These are phyloP conservation scores for Thelonectria discophora DNA, from an alignment of 2,329 filamentous ascomycete species.

Conservation along the genomic window DNA sequence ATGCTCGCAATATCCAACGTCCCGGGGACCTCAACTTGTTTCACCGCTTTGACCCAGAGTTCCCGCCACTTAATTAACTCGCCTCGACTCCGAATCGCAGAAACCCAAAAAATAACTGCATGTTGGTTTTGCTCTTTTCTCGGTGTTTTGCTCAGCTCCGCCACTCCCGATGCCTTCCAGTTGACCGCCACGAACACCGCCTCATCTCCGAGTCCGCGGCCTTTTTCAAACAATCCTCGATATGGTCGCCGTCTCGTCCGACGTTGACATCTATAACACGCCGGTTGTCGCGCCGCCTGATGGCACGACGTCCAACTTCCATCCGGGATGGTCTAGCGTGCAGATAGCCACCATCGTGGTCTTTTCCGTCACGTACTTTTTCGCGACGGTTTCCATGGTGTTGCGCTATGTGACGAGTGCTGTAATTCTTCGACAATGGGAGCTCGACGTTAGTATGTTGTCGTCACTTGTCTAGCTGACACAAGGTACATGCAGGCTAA, in stretches of 20 bases:
- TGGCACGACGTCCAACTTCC: conserved; percentile 17
- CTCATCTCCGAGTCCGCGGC: neutral
- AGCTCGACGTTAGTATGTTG: conserved; percentile 14
- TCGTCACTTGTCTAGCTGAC: neutral
- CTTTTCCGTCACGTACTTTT: conserved; percentile 18
- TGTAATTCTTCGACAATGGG: conserved; percentile 5
- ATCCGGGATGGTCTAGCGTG: conserved; percentile 11
- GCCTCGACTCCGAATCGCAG: neutral
- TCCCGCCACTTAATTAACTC: neutral
- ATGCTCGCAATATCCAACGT: no score
- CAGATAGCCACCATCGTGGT: conserved; percentile 17
- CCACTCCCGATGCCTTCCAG: neutral
- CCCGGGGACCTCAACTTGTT: neutral
- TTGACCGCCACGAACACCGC: neutral
- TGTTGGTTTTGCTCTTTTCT: neutral
- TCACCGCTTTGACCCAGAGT: neutral
- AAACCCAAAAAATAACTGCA: neutral
- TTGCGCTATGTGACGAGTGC: conserved; percentile 17
- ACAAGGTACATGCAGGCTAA: neutral
- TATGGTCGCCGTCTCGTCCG: neutral
- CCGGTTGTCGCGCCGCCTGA: conserved; percentile 13
- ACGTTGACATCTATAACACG: conserved; percentile 16
- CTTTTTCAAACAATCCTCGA: neutral
- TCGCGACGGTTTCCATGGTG: conserved; percentile 18
- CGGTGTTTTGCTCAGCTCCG: neutral